Evolutionary conservation across 352 stramenopile species (phyloP), one percentile per base, ranked within the genome.

Genomic region (Aphanomyces astaci): DNA sequence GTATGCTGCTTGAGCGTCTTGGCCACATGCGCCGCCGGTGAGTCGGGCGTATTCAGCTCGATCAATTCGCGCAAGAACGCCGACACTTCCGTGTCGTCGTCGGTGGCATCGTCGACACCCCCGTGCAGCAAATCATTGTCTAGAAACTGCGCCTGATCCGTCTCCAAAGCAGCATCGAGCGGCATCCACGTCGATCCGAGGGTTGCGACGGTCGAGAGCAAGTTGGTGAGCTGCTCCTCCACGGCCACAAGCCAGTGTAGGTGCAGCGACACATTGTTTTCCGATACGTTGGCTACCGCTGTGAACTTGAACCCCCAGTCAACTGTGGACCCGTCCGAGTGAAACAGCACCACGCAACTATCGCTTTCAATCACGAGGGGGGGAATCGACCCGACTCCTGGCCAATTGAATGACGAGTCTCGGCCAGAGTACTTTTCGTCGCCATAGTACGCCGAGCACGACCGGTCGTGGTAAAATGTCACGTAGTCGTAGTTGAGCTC

Each of bases 401-500:
- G 87, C 86, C 86, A 96, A 62, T 94, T 94, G 39, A 80, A 76
- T 22, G 89, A 83, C 0, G 52, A 62, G 51, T 91, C 87, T n/a
- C 86, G 75, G 2, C 86, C 87, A 1, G 78, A 92, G 64, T 94
- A 96, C 59, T 79, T 86, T 13, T 82, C 74, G 15, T 76, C 79
- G 5, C 87, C 87, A 51, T 91, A 92, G 59, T 74, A 84, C 25
- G 81, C 74, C 19, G 71, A 73, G 71, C 84, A 77, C 3, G 66
- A 70, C 39, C 76, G 75, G 55, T 92, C 78, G 51, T 90, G 91
- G 66, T 79, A 93, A 64, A 97, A 96, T 17, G 81, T 92, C 27
- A 96, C 70, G 64, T 93, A 96, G 65, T 97, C 90, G 66, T 95
- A 96, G 60, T 89, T 91, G 30, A 77, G 76, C 70, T 97, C 90